Base-by-base conservation (phyloP, 345 rosid species). In the Turnera subulata region DNA sequence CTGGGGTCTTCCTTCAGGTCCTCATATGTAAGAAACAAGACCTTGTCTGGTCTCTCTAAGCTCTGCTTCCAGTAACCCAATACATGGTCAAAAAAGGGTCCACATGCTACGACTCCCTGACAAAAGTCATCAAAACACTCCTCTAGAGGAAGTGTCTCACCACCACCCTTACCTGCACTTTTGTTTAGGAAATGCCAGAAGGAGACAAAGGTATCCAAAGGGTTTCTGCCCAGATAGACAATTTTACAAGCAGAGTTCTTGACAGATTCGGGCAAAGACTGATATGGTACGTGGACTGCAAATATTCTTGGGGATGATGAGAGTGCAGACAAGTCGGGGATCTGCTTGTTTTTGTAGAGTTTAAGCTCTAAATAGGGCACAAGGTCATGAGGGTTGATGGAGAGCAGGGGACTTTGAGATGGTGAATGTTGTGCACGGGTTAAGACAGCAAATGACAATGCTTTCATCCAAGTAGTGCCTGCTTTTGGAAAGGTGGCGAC, bases 381-480 rank as follows among this genome's bases (percentile, higher is more conserved):
- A 13, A 82, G 78, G 39, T 77, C 84, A 43, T 80, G 88, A 40
- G 88, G 81, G 68, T 77, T 82, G 9, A 76, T 70, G n/a, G 72
- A 57, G 55, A 67, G 69, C 61, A 82, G 67, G 18, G 83, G 84
- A 2, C 22, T 46, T 18, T 46, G 22, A 6, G 20, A n/a, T n/a
- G 6, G 50, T 7, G 25, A 0, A 18, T 18, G n/a, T n/a, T n/a
- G n/a, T n/a, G n/a, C n/a, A n/a, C n/a, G n/a, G n/a, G n/a, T n/a
- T 78, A 22, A 25, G n/a, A 82, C 1, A 0, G 86, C 76, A 37
- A 82, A 85, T 15, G 64, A 53, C 0, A 82, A 10, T 2, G 88
- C 78, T 59, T 85, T 82, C 9, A 82, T 46, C 88, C 92, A 85
- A 5, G 86, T 82, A 24, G 86, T 78, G 23, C 88, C 88, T 45